These are phyloP conservation scores for Chenopodium berlandieri DNA, from an alignment of 148 eudicot species.

Conservation along the genomic window DNA sequence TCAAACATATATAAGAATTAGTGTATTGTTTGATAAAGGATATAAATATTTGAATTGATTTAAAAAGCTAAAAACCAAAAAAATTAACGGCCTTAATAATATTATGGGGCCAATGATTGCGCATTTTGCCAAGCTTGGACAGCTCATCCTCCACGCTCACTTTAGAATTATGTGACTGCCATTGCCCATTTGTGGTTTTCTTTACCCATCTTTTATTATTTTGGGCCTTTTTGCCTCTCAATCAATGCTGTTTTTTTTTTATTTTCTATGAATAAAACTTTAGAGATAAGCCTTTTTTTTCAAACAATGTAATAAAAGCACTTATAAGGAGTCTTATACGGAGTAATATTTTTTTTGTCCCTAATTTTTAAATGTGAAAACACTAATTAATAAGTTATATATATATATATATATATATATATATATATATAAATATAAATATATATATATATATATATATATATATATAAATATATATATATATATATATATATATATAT, in stretches of 20 bases:
- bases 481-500: no score
- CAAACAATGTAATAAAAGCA: no score
- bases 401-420: no score
- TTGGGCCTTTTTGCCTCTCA: not conserved
- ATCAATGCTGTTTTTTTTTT: not conserved
- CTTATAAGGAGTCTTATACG: no score
- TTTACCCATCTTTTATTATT: not conserved
- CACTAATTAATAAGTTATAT: no score
- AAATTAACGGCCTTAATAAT: conserved; percentile 23
- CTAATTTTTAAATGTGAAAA: no score
- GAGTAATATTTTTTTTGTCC: no score
- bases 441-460: no score
- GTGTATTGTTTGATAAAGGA: not conserved
- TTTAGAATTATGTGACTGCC: conserved; percentile 8
- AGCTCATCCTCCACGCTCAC: conserved; percentile 31
- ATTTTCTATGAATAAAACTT: not conserved
- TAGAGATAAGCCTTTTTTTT: not conserved
- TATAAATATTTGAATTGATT: not conserved
- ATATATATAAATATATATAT: no score
- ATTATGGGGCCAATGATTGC: conserved; percentile 37
- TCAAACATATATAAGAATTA: no score
- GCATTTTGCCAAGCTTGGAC: conserved; percentile 36
- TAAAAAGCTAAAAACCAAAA: not conserved
- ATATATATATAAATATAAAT: no score
- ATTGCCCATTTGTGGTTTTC: conserved; percentile 4